Percentiles rank a stretch among this genome's conserved stretches.
phyloP scores from a whole-genome alignment of 2,329 filamentous ascomycete genomes.

The Cytospora paraplurivora region DNA sequence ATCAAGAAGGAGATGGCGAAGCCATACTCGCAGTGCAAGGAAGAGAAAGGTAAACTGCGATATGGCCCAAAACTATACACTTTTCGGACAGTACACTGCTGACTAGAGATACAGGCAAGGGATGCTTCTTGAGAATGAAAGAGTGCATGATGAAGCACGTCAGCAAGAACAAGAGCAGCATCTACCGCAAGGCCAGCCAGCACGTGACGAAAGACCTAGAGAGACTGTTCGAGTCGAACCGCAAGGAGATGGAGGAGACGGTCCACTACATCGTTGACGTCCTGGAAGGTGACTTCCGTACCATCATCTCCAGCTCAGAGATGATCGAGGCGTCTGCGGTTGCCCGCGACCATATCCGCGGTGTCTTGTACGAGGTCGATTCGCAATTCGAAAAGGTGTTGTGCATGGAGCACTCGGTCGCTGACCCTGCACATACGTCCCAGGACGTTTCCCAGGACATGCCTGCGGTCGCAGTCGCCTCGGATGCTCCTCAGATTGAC shows the following conservation, averaged over 20 bases:
- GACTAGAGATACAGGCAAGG: not conserved
- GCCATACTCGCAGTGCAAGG: not conserved
- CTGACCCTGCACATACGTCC: not conserved
- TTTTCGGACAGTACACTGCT: not conserved
- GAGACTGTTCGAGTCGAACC: not conserved
- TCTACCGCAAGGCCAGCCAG: constrained; percentile 2
- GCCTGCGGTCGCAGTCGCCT: not conserved
- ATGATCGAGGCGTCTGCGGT: constrained; percentile 15
- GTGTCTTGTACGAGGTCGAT: constrained; percentile 14
- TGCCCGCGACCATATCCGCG: constrained; percentile 12
- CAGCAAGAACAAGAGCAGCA: not conserved
- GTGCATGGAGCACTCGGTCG: not conserved
- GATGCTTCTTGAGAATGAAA: constrained; percentile 5
- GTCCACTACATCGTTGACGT: not conserved
- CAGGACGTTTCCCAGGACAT: not conserved
- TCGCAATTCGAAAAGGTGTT: constrained; percentile 10
- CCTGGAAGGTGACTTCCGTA: constrained; percentile 1
- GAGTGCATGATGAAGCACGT: not conserved
- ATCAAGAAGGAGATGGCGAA: constrained; percentile 8
- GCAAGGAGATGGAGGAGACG: not conserved
- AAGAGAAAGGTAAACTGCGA: not conserved
- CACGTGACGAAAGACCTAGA: not conserved
- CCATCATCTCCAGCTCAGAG: constrained; percentile 1
- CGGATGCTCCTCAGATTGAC: not conserved
- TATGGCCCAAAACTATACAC: no score